Conservation (phyloP, 2,329 filamentous ascomycete species). For the Arthrobotrys megalospora region DNA sequence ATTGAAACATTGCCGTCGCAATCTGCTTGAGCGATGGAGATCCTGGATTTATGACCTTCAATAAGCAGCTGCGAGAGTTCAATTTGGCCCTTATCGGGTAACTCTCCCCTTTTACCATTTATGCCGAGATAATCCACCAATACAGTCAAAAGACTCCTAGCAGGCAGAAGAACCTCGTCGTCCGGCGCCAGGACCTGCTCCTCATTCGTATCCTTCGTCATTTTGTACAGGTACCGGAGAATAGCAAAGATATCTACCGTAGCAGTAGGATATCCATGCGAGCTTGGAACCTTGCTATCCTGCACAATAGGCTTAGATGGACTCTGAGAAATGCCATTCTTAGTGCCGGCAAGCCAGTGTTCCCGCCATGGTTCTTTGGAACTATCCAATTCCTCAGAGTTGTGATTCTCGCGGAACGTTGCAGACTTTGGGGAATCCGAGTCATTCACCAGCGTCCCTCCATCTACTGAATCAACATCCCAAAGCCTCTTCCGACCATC, state of each 20-base stretch:
- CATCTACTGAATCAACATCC: conserved; percentile 55
- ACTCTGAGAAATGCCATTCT: conserved; percentile 15
- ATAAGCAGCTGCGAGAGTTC: conserved; percentile 48
- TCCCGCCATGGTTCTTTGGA: conserved; percentile 57
- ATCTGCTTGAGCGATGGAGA: conserved; percentile 46
- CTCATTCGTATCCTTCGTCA: conserved; percentile 3
- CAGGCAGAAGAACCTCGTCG: conserved; percentile 47
- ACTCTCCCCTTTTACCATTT: background rate
- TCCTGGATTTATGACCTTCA: conserved; percentile 27
- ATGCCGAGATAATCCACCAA: conserved; percentile 48
- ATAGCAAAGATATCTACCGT: conserved; percentile 58
- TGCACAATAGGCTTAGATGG: conserved; percentile 43
- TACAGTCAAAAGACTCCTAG: conserved; percentile 52
- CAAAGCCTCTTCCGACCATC: conserved; percentile 57
- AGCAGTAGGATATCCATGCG: conserved; percentile 52
- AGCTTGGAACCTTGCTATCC: conserved; percentile 44
- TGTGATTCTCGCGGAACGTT: conserved; percentile 32
- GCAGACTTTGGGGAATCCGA: conserved; percentile 51
- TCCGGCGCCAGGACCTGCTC: conserved; percentile 32
- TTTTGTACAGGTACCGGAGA: conserved; percentile 50
- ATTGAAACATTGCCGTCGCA: conserved; percentile 39
- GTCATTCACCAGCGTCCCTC: conserved; percentile 32
- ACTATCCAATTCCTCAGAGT: conserved; percentile 43
- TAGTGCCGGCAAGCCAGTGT: conserved; percentile 25
- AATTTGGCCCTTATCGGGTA: conserved; percentile 2